Percentiles rank a stretch among this genome's conserved stretches.
Conservation (phyloP, 176 grass and related monocot species). For the Bonia amplexicaulis region DNA sequence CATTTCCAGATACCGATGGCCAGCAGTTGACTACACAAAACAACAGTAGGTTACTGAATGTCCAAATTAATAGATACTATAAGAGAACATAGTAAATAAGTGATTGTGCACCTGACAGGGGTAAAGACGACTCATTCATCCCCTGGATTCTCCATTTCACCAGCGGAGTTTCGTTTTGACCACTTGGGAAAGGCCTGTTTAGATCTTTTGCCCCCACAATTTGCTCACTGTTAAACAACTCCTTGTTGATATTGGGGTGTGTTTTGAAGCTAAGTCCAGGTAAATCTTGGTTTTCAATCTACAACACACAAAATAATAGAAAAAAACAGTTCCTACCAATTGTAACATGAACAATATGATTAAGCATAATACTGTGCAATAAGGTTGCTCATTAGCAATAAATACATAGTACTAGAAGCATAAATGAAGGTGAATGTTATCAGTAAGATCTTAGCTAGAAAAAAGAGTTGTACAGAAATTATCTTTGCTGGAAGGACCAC, state of each 20-base stretch:
- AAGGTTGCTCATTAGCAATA: not conserved
- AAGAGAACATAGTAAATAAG: not conserved
- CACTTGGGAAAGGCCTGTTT: conserved; percentile 77
- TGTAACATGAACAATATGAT: not conserved
- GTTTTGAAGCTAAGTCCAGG: conserved; percentile 82
- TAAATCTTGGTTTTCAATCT: conserved; percentile 80
- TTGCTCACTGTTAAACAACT: conserved; percentile 73
- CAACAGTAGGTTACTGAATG: conserved; percentile 2
- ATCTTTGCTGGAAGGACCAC: not conserved
- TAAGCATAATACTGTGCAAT: not conserved
- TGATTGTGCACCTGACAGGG: conserved; percentile 54
- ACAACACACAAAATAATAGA: conserved; percentile 16
- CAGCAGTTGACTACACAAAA: conserved; percentile 71
- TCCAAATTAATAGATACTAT: conserved; percentile 4
- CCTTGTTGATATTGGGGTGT: conserved; percentile 78
- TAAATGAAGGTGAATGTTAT: not conserved
- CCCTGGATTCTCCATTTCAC: conserved; percentile 95
- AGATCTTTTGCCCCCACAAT: conserved; percentile 81
- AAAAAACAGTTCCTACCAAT: not conserved
- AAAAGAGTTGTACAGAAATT: not conserved
- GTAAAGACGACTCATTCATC: conserved; percentile 65
- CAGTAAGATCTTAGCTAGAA: not conserved
- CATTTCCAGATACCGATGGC: conserved; percentile 69
- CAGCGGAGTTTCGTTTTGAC: conserved; percentile 85
- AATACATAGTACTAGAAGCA: not conserved